A percentile compares a stretch with the other conserved stretches of the same genome.
These are phyloP conservation scores for Ascochyta koolunga DNA, from an alignment of 2,329 filamentous ascomycete species.

Conservation along the genomic window DNA sequence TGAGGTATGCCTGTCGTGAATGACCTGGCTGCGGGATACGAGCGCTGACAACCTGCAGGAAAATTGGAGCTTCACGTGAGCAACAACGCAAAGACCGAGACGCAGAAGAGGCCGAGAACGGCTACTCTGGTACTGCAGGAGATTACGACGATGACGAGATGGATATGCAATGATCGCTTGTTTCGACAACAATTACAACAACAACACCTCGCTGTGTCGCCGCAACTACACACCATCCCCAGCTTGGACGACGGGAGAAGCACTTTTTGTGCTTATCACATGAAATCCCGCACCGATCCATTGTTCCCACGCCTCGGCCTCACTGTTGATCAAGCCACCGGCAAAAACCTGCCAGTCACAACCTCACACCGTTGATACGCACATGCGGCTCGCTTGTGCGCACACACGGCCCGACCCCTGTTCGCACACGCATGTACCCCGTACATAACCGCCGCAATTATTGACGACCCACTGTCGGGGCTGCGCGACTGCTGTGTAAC, in stretches of 20 bases:
- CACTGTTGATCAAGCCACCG: constrained; percentile 2
- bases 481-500: constrained; percentile 11
- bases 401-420: constrained; percentile 16
- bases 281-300: neutral
- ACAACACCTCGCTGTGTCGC: neutral
- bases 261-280: constrained; percentile 1
- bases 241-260: neutral
- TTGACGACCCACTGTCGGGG: constrained; percentile 9
- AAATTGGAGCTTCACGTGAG: constrained; percentile 81
- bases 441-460: constrained; percentile 15
- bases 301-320: neutral
- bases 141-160: constrained; percentile 64
- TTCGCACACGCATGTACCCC: constrained; percentile 4
- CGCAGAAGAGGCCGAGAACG: constrained; percentile 67
- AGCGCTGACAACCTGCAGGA: constrained; percentile 55
- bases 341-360: constrained; percentile 3
- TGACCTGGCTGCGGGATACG: too few species aligned
- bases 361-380: constrained; percentile 1
- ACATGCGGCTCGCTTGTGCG: constrained; percentile 15
- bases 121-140: constrained; percentile 60
- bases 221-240: neutral
- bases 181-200: neutral
- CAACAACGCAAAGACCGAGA: constrained; percentile 77
- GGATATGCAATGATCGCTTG: constrained; percentile 41
- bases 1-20: constrained; percentile 56